Evolutionary conservation across 441 rosid genomes (phyloP), one percentile per base, ranked within the genome.

Genomic region (Gossypium schwendimanii): DNA sequence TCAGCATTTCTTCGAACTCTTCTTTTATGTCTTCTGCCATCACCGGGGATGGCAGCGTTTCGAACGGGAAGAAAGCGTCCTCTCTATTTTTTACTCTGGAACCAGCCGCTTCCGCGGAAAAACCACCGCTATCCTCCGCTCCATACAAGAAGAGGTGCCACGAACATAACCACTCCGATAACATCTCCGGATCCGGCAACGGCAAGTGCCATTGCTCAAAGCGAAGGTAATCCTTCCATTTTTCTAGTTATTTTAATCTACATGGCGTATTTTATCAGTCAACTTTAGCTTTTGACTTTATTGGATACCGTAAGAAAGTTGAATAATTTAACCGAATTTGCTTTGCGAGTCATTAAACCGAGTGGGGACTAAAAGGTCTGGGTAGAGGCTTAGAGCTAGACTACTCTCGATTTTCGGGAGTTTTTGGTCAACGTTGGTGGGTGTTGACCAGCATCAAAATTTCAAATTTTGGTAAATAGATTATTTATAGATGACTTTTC

Each of bases 1-100:
- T 87, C 81, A 87, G 93, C 65, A 85, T 89, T 11, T 89, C 97
- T 0, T 79, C 94, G 17, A 92, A 76, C 83, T 94, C 98, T 3
- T 94, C 99, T 0, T 88, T 83, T 76, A 81, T 92, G 87, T 92
- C 96, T 0, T 88, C 98, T 26, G 91, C 88, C 15, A 87, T 94
- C 0, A 92, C 98, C 41, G 96, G 98, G 6, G 98, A 94, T 76
- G 94, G 94, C 1, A 94, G 98, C 78, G 91, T 94, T 60, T 92
- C 98, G 0, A 91, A 91, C 71, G 97, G 98, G 0, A 91, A 82
- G 75, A 84, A 69, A 54, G 91, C 93, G 2, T 78, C 88, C 4
- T 86, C 90, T 52, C 74, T 94, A 47, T 92, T 94, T 68, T 69
- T 87, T 33, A 33, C 87, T 12, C 77, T 89, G 23, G 71, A 73